Evolutionary conservation across 139 green algal species (phyloP), one percentile per base, ranked within the genome.

Genomic region (Coelastrella sp.): DNA sequence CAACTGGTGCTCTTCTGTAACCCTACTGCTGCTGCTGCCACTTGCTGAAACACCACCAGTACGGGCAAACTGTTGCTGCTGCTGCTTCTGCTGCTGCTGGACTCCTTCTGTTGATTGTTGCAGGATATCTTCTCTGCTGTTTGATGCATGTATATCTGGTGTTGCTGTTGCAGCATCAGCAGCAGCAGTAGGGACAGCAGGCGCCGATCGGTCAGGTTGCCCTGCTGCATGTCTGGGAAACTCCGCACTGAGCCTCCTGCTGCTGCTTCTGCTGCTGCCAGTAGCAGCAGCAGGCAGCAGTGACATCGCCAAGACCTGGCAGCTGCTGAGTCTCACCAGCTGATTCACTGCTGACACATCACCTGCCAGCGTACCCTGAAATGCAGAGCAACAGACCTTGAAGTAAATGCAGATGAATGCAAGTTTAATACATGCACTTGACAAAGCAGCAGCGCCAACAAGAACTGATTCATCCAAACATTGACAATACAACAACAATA

Each of bases 261-360:
- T 75, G 66, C 40, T 57, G 35, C 35, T 32, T 38, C 68, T 53
- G 37, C 68, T 76, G 68, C 68, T 63, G 69, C 21, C 17, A 34
- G 38, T 37, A 50, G 64, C 64, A 35, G 67, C 41, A 60, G 69
- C 25, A 9, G 41, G 48, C 40, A 38, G 19, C n/a, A 80, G 45
- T 34, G 72, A 80, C 72, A 80, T 53, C 15, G 48, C 17, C 45
- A 80, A 5, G 15, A 27, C 13, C 48, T 35, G 7, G 30, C 30
- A 67, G 30, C 30, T 67, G 72, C 45, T 64, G 25, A 80, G 72
- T 32, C 48, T 66, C 2, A 27, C n/a, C 76, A 83, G 57, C 23
- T 73, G 23, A 4, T 27, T 5, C 34, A 83, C 51, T 30, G 23
- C 76, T 32, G 37, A 35, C 37, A 11, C 13, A 30, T 71, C 57